These are phyloP conservation scores for Fusarium metavorans DNA, from an alignment of 2,329 filamentous ascomycete species.

Conservation along the genomic window DNA sequence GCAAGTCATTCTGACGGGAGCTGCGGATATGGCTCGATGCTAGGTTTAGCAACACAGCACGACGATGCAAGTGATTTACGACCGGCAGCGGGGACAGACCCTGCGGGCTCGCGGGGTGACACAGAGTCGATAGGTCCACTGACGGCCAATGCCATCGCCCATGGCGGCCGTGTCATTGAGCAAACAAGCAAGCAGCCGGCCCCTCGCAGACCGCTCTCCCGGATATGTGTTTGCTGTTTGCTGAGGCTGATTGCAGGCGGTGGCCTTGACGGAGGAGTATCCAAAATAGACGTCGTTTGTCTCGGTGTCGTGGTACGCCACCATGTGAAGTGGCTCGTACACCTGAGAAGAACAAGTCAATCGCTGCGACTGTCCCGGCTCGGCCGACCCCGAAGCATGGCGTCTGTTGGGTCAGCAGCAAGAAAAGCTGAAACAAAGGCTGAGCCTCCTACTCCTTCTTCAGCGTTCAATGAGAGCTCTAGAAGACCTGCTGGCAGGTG, in stretches of 20 bases:
- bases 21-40: slow-evolving; percentile 12
- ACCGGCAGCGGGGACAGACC: slow-evolving; percentile 21
- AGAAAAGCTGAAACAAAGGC: neutral
- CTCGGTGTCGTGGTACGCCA: slow-evolving; percentile 4
- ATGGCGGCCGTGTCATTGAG: slow-evolving; percentile 7
- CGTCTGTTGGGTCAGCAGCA: neutral
- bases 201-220: slow-evolving; percentile 37
- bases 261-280: neutral
- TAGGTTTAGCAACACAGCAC: slow-evolving; percentile 41
- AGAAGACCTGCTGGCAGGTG: neutral
- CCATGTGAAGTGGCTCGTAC: neutral
- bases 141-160: slow-evolving; percentile 37
- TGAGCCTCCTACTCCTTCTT: neutral
- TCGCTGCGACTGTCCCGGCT: slow-evolving; percentile 5
- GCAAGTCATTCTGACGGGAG: neutral
- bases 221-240: slow-evolving; percentile 1
- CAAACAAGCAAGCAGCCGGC: slow-evolving; percentile 28
- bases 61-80: slow-evolving; percentile 31
- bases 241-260: slow-evolving; percentile 1
- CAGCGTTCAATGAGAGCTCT: neutral
- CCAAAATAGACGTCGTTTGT: slow-evolving; percentile 2
- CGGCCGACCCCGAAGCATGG: slow-evolving; percentile 9
- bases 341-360: slow-evolving; percentile 11
- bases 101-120: slow-evolving; percentile 29
- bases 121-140: slow-evolving; percentile 17